phyloP scores from a whole-genome alignment of 441 rosid genomes.

The Biscutella laevigata region DNA sequence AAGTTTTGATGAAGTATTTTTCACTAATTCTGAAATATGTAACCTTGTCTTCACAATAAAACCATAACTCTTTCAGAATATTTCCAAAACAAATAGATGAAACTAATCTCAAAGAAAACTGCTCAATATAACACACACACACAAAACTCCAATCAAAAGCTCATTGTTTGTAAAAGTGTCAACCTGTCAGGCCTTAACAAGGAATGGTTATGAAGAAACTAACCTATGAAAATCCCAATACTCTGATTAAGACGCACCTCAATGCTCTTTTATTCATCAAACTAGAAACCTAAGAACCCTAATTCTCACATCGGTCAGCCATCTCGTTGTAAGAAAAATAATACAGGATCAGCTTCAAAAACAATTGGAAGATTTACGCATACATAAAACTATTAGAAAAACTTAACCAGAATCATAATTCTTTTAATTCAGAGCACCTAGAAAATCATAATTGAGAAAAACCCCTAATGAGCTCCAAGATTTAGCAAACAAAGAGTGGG shows the following conservation, averaged over 20 bases:
- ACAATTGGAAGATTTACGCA: too few species aligned
- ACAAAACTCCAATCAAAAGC: background rate
- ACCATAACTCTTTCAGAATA: background rate
- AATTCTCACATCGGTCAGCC: background rate
- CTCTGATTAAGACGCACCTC: background rate
- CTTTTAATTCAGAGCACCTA: background rate
- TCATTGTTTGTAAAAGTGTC: background rate
- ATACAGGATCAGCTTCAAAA: background rate
- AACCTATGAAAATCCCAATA: background rate
- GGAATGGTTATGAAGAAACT: background rate
- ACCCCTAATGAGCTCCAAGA: background rate
- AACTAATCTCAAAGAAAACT: background rate
- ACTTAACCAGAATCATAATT: background rate
- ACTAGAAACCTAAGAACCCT: background rate
- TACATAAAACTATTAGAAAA: background rate
- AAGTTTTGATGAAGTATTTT: constrained; percentile 65
- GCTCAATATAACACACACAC: background rate
- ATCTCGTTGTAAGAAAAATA: background rate
- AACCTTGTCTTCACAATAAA: constrained; percentile 38
- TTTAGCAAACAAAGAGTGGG: background rate
- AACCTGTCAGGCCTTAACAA: background rate
- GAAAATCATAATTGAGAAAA: background rate
- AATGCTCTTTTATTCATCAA: background rate
- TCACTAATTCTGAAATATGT: constrained; percentile 57
- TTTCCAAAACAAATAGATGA: background rate